Evolutionary conservation across 169 alveolate species (phyloP), one percentile per base, ranked within the genome.

Genomic region (Miamiensis avidus): DNA sequence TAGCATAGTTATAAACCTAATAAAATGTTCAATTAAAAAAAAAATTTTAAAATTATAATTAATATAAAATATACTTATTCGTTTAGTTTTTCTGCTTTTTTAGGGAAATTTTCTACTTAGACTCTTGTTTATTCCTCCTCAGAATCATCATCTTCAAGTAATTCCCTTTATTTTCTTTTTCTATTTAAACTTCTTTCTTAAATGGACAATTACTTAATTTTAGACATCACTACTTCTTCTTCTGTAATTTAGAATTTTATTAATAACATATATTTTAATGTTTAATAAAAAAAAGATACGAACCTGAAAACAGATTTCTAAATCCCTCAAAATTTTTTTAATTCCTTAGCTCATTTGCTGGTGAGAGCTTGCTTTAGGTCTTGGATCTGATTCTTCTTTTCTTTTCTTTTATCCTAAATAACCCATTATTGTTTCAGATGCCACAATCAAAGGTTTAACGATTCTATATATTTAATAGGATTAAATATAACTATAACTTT

Each of bases 1-100:
- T 34, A 15, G 84, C 84, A 49, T 49, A 79, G 20, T 79, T 79
- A 49, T 49, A 49, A 49, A 49, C 69, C 69, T 49, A 49, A 11
- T 49, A 20, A 49, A 49, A 49, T 11, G 20, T 49, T n/a, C n/a
- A 49, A 49, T 11, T 49, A 49, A 49, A 11, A 20, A 11, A 20
- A 11, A 4, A 49, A 49, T 11, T 49, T 49, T 49, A 11, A 49
- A 49, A 49, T 11, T 49, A 49, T 49, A 11, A 49, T 49, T 49
- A 49, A 49, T 49, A 11, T 49, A 11, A 49, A 11, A 49, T 49
- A 49, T 49, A 49, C 69, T 49, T 49, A 49, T 49, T 49, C 69
- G 20, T 49, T 49, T 20, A 49, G 20, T 49, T 49, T 49, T 49
- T 49, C 69, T 49, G 69, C 69, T 49, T 49, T 49, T 49, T 49